Evolutionary conservation across 2,329 filamentous ascomycete genomes (phyloP).

Genomic region (Stylonectria norvegica): DNA sequence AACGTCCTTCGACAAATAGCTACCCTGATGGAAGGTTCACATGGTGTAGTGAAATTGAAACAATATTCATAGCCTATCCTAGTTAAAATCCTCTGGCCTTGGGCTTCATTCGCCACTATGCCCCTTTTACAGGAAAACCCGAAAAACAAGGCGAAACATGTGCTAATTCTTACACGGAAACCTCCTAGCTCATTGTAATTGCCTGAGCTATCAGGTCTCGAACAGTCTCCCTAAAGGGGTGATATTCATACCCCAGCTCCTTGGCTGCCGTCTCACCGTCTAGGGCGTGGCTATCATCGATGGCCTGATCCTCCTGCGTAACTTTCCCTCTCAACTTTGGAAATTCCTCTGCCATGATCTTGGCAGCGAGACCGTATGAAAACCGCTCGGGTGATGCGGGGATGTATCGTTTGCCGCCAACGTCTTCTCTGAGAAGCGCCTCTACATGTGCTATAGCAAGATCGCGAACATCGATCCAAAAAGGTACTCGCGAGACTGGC

Average conservation of each 20-base stretch:
- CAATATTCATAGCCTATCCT: no score
- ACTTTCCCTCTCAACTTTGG: conserved; percentile 32
- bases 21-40: no score
- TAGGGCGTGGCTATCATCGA: conserved; percentile 38
- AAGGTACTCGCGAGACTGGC: conserved; percentile 37
- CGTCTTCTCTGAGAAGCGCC: conserved; percentile 36
- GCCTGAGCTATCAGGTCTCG: conserved; percentile 31
- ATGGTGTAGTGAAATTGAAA: no score
- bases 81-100: no score
- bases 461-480: conserved; percentile 47
- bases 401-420: conserved; percentile 38
- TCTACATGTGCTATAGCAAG: conserved; percentile 43
- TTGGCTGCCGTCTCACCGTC: conserved; percentile 40
- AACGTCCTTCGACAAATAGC: no score
- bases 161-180: background rate
- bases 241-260: conserved; percentile 39
- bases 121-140: no score
- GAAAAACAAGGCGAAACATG: no score
- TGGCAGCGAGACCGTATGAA: conserved; percentile 42
- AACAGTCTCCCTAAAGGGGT: conserved; percentile 34
- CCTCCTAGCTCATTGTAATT: conserved; percentile 9
- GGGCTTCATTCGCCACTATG: no score
- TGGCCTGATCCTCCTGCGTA: conserved; percentile 30
- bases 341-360: conserved; percentile 41
- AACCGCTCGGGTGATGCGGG: conserved; percentile 42